Evolutionary conservation across 2,329 filamentous ascomycete species (phyloP).

Genomic region (Amylocarpus encephaloides): DNA sequence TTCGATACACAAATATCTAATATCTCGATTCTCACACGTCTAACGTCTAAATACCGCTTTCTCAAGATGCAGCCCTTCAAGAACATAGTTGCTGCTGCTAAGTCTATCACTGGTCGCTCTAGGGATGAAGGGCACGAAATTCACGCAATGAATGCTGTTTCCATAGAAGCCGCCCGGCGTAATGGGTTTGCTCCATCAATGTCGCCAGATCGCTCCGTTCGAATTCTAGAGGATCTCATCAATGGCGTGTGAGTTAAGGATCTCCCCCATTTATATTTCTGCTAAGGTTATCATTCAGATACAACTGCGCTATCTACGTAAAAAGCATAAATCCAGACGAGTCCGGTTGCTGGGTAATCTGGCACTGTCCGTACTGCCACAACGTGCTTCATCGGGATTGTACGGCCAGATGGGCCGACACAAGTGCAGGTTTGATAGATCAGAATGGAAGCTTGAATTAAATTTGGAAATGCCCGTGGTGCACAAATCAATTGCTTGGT

Average conservation of each 20-base stretch:
- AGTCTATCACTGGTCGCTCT: too few species aligned
- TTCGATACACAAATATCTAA: too few species aligned
- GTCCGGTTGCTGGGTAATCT: constrained; percentile 2
- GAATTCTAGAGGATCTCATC: constrained; percentile 1
- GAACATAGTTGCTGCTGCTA: too few species aligned
- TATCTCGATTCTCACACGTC: too few species aligned
- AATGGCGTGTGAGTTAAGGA: constrained; percentile 2
- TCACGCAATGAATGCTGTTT: neutral
- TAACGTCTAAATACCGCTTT: too few species aligned
- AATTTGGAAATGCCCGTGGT: neutral
- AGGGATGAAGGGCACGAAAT: too few species aligned
- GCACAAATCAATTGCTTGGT: too few species aligned
- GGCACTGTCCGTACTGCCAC: constrained; percentile 15
- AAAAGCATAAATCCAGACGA: constrained; percentile 1
- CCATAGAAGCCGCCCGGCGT: constrained; percentile 3
- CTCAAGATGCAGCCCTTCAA: too few species aligned
- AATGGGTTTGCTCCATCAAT: constrained; percentile 7
- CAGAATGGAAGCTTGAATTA: too few species aligned
- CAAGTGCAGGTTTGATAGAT: neutral
- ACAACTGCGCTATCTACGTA: constrained; percentile 8
- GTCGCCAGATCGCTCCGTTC: neutral
- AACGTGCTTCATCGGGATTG: constrained; percentile 15
- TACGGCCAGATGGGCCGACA: neutral
- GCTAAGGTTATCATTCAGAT: neutral
- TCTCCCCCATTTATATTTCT: neutral